These are phyloP conservation scores for Cercophora samala DNA, from an alignment of 495 filamentous ascomycete genomes.

Conservation along the genomic window DNA sequence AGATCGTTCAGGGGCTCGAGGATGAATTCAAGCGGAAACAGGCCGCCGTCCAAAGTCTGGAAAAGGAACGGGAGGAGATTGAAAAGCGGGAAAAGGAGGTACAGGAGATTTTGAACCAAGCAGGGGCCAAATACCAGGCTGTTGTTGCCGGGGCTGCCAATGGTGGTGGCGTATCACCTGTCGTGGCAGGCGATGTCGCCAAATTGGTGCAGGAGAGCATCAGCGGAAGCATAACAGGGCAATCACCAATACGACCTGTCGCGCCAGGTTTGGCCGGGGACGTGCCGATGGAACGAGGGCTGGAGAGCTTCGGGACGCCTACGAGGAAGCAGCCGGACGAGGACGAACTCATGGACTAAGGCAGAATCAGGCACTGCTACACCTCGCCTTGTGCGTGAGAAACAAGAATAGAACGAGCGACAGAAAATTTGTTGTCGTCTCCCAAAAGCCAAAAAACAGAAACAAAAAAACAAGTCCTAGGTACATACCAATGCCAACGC, in stretches of 20 bases:
- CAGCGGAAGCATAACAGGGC: constrained; percentile 1
- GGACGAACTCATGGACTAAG: constrained; percentile 24
- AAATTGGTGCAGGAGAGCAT: constrained; percentile 23
- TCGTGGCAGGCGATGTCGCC: constrained; percentile 13
- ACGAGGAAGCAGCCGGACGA: constrained; percentile 41
- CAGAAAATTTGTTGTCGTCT: neutral
- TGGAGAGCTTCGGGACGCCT: constrained; percentile 64
- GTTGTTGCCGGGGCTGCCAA: constrained; percentile 35
- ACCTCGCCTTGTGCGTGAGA: neutral
- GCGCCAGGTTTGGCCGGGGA: constrained; percentile 31
- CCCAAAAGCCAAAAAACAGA: neutral
- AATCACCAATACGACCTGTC: constrained; percentile 32
- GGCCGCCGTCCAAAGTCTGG: constrained; percentile 33
- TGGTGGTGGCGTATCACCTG: neutral
- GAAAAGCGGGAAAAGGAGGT: constrained; percentile 73
- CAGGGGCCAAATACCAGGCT: constrained; percentile 67
- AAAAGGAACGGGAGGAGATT: constrained; percentile 55
- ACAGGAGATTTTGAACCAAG: constrained; percentile 75
- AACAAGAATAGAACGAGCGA: neutral
- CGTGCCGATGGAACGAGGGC: constrained; percentile 46
- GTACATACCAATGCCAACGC: constrained; percentile 11
- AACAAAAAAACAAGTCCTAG: constrained; percentile 5
- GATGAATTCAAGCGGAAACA: constrained; percentile 31
- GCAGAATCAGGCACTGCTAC: neutral
- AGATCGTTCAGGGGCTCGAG: constrained; percentile 35